Evolutionary conservation across 495 filamentous ascomycete species (phyloP), one percentile per base, ranked within the genome.

Genomic region (Penicillium coffeae): DNA sequence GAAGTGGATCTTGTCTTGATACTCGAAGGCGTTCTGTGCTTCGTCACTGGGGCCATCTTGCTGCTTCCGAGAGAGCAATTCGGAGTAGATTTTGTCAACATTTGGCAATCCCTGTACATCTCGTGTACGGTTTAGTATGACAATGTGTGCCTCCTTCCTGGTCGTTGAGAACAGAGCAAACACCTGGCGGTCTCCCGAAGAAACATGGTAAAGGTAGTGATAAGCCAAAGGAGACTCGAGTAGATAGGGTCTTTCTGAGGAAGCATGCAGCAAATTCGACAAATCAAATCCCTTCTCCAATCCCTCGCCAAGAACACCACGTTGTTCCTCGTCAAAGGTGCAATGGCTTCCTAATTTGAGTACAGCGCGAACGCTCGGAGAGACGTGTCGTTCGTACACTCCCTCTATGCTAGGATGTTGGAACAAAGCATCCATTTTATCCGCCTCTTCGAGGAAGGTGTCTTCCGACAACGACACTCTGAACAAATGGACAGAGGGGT

Each of bases 401-500:
- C 94, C 93, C 64, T 99, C 93, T 4, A 97, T 86, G 59, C 89
- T 96, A 0, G 89, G 84, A 64, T 99, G 93, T 51, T 92, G 86
- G 70, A 95, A 89, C 12, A 97, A 74, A 7, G 81, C 64, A 14
- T 83, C 79, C 38, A 99, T 84, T 60, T 93, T 92, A 38, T 89
- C 81, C 0, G 84, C 73, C 58, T 97, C 88, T 36, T 81, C 78
- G 32, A 96, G 79, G 65, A 90, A 99, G 3, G 85, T 77, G 36
- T 93, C 87, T 62, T 99, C 93, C 0, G 89, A 77, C 64, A 99
- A 83, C 0, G 83, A 88, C 40, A 99, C 76, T 66, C 92, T 94
- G 77, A 96, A 97, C 8, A 99, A 75, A 70, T 97, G 88, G 13
- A 88, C 84, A 0, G 92, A 96, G 6, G 88, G 85, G 67, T 97